These are phyloP conservation scores for Phytophthora citricola DNA, from an alignment of 352 stramenopile species.

Conservation along the genomic window DNA sequence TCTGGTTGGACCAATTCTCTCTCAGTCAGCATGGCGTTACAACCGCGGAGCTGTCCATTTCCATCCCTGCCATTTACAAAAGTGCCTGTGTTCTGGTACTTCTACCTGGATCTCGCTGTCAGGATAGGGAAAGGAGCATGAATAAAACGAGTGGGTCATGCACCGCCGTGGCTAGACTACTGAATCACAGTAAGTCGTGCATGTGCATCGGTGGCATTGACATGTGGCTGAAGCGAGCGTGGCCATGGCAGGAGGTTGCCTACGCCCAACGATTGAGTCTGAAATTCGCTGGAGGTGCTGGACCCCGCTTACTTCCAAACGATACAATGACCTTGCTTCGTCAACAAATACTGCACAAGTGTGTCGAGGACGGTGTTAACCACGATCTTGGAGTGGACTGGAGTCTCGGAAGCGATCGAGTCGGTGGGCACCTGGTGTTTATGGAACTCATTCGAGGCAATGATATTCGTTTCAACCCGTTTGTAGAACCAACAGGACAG, in stretches of 20 bases:
- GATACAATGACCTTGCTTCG: neutral
- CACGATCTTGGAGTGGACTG: neutral
- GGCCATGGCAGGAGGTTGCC: slow-evolving; percentile 1
- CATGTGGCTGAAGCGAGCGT: neutral
- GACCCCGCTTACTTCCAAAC: neutral
- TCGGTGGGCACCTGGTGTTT: neutral
- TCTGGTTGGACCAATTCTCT: neutral
- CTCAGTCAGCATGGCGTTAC: neutral
- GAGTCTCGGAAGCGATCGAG: neutral
- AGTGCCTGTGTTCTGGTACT: neutral
- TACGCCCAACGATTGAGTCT: neutral
- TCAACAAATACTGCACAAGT: neutral
- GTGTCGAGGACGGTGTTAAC: neutral
- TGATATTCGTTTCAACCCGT: neutral
- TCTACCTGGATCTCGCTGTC: neutral
- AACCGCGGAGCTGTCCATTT: neutral
- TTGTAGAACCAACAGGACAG: neutral
- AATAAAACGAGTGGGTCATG: neutral
- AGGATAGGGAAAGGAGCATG: neutral
- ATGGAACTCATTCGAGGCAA: neutral
- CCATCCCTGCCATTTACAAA: neutral
- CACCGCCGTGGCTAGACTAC: neutral
- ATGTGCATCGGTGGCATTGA: neutral
- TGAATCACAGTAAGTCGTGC: neutral
- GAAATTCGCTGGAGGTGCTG: neutral